Conservation (phyloP, 805 yeast species). For the Candida insectorum region DNA sequence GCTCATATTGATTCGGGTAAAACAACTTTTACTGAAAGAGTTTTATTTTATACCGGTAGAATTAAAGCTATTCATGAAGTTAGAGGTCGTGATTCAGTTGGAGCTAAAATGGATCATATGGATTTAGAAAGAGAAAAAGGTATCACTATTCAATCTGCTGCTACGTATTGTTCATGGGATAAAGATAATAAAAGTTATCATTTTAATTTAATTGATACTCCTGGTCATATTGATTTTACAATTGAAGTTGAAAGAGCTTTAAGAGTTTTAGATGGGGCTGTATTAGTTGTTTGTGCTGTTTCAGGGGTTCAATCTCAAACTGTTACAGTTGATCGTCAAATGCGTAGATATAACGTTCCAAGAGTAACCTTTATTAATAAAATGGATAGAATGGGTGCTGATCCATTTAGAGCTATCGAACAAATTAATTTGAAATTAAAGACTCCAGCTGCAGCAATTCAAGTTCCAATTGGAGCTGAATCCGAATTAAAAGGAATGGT, state of each 20-base stretch:
- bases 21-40: constrained; percentile 97
- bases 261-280: constrained; percentile 97
- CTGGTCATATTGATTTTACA: constrained; percentile 98
- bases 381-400: constrained; percentile 99
- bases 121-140: constrained; percentile 98
- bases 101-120: constrained; percentile 99
- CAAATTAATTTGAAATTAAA: constrained; percentile 84
- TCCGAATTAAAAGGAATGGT: constrained; percentile 82
- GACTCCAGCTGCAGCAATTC: constrained; percentile 95
- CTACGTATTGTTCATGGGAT: constrained; percentile 96
- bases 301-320: constrained; percentile 98
- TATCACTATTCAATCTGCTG: constrained; percentile 97
- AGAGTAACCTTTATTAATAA: constrained; percentile 94
- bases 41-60: constrained; percentile 91
- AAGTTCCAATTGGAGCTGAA: constrained; percentile 96
- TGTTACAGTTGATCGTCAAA: constrained; percentile 97
- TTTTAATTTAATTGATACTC: constrained; percentile 95
- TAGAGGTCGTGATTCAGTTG: constrained; percentile 94
- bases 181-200: constrained; percentile 68
- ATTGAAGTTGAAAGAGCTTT: constrained; percentile 99
- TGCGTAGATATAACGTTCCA: constrained; percentile 97
- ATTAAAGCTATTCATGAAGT: constrained; percentile 96
- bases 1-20: constrained; percentile 99
- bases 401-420: constrained; percentile 93
- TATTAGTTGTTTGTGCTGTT: constrained; percentile 96